Conservation (phyloP, 805 yeast species). For the Sugiyamaella americana region DNA sequence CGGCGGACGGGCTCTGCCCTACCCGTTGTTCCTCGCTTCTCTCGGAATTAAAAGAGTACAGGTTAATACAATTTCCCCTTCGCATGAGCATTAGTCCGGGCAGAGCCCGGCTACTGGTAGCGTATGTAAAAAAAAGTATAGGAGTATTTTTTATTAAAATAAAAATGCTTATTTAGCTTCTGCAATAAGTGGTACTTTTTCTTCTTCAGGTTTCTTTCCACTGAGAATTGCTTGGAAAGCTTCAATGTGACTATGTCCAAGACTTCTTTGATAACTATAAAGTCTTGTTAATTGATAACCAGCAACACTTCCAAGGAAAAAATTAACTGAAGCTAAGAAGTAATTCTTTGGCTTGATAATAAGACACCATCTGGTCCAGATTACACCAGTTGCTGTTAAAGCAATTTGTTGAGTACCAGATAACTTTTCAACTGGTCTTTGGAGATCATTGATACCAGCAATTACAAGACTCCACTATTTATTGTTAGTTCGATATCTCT, state of each 20-base stretch:
- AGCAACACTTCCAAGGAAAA: slow-evolving; percentile 87
- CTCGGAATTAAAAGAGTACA: too few species aligned
- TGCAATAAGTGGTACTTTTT: not conserved
- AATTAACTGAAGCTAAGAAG: slow-evolving; percentile 86
- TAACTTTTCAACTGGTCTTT: slow-evolving; percentile 86
- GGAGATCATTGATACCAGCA: slow-evolving; percentile 83
- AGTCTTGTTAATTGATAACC: slow-evolving; percentile 76
- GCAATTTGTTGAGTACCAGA: slow-evolving; percentile 88
- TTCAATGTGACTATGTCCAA: slow-evolving; percentile 59
- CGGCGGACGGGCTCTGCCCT: too few species aligned
- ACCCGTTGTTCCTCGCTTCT: too few species aligned
- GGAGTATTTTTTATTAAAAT: too few species aligned
- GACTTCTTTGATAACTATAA: slow-evolving; percentile 51
- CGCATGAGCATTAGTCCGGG: too few species aligned
- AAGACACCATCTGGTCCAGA: slow-evolving; percentile 98
- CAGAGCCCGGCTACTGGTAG: too few species aligned
- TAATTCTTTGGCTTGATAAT: slow-evolving; percentile 85
- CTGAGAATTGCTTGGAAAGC: slow-evolving; percentile 52
- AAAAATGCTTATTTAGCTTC: not conserved
- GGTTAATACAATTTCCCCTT: too few species aligned
- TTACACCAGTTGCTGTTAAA: slow-evolving; percentile 81
- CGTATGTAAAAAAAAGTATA: too few species aligned
- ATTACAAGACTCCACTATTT: slow-evolving; percentile 77
- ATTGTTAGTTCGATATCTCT: slow-evolving; percentile 21
- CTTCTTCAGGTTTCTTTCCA: slow-evolving; percentile 32